A percentile compares a stretch with the other conserved stretches of the same genome.
These are phyloP conservation scores for Ceratobasidium theobromae DNA, from an alignment of 1,284 basidiomycete species.

Conservation along the genomic window DNA sequence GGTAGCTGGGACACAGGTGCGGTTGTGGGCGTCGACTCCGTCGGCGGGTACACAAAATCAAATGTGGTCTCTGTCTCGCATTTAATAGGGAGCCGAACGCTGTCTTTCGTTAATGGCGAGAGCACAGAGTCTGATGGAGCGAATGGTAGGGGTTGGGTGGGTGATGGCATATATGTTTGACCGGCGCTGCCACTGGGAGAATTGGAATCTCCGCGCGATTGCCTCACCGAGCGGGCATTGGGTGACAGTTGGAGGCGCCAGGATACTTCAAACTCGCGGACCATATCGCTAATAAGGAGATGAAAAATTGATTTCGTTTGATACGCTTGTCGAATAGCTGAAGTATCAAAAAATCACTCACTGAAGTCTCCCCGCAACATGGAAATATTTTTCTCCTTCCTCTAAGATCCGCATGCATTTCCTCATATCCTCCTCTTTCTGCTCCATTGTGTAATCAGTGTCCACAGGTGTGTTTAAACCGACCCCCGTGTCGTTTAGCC, in stretches of 20 bases:
- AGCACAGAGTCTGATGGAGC: not conserved
- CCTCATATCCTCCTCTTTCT: conserved; percentile 3
- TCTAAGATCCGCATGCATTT: not conserved
- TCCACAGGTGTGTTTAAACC: not conserved
- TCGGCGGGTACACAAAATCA: not conserved
- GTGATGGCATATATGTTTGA: not conserved
- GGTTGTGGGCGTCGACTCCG: not conserved
- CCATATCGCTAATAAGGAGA: conserved; percentile 9
- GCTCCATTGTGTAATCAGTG: not conserved
- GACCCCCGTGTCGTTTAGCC: not conserved
- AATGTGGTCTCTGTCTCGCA: too few relatives aligned
- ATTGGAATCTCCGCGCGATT: not conserved
- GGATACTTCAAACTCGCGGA: not conserved
- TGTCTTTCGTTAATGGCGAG: not conserved
- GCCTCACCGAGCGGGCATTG: not conserved
- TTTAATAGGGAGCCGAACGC: too few relatives aligned
- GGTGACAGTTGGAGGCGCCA: conserved; percentile 1
- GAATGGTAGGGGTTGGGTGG: not conserved
- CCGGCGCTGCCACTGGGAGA: not conserved
- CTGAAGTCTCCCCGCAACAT: not conserved
- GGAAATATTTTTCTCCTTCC: not conserved
- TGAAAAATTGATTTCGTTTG: too few relatives aligned
- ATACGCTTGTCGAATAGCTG: too few relatives aligned
- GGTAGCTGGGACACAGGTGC: not conserved
- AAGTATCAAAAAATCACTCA: not conserved